Conservation (phyloP, 768 basidiomycete genomes). For the Erythrobasidium yunnanense region DNA sequence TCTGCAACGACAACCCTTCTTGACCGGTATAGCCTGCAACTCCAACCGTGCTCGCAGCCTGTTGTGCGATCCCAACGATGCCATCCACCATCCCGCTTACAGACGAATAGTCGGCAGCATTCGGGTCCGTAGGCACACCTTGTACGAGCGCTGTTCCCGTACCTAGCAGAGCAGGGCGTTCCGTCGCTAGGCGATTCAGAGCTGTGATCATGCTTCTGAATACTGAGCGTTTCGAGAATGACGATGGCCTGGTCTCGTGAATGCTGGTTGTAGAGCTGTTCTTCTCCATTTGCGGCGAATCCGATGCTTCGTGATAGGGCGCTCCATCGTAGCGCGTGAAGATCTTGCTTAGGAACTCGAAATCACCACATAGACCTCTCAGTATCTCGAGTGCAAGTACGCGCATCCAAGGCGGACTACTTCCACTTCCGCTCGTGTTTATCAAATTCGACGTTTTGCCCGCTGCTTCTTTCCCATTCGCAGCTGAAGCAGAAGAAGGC, state of each 20-base stretch:
- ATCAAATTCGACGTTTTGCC: too few species aligned
- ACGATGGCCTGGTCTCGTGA: not conserved
- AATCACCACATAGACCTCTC: slow-evolving; percentile 72
- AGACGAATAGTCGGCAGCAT: slow-evolving; percentile 29
- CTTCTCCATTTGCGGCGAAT: too few species aligned
- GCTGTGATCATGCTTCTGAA: slow-evolving; percentile 69
- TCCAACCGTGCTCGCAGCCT: slow-evolving; percentile 47
- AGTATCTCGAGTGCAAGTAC: slow-evolving; percentile 87
- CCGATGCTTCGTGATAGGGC: not conserved
- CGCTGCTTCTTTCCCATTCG: slow-evolving; percentile 52
- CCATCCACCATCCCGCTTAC: slow-evolving; percentile 25
- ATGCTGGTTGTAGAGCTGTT: too few species aligned
- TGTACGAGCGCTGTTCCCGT: slow-evolving; percentile 61
- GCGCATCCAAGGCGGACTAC: slow-evolving; percentile 65
- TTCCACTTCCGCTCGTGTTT: slow-evolving; percentile 19
- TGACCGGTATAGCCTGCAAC: slow-evolving; percentile 15
- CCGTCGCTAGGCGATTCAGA: slow-evolving; percentile 73
- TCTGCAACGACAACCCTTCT: slow-evolving; percentile 4
- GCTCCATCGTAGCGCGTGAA: slow-evolving; percentile 61
- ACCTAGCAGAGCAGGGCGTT: slow-evolving; percentile 76
- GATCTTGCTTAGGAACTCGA: slow-evolving; percentile 63
- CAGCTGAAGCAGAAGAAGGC: too few species aligned
- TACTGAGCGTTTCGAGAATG: slow-evolving; percentile 47
- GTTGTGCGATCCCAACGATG: slow-evolving; percentile 36
- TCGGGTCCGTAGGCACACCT: slow-evolving; percentile 56